These are phyloP conservation scores for Grammothele lineata DNA, from an alignment of 768 basidiomycete genomes.

Conservation along the genomic window DNA sequence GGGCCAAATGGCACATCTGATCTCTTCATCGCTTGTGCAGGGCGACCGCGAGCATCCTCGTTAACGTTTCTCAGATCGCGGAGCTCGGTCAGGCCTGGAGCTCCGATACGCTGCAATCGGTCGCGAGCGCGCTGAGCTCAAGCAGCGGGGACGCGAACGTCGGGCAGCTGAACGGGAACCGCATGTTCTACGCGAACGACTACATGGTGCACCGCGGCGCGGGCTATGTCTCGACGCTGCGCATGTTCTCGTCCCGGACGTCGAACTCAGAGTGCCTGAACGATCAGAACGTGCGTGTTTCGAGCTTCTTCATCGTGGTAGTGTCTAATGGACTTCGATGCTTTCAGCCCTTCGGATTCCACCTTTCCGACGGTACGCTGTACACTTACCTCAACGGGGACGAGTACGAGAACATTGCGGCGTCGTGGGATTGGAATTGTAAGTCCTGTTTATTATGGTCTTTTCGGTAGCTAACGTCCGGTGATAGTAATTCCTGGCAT, in stretches of 20 bases:
- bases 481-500: slow-evolving; percentile 59
- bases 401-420: slow-evolving; percentile 72
- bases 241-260: slow-evolving; percentile 58
- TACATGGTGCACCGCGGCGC: slow-evolving; percentile 68
- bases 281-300: slow-evolving; percentile 46
- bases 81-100: slow-evolving; percentile 31
- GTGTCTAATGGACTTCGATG: too few relatives aligned
- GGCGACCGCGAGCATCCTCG: slow-evolving; percentile 51
- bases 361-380: slow-evolving; percentile 60
- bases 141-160: slow-evolving; percentile 45
- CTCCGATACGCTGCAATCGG: slow-evolving; percentile 28
- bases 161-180: slow-evolving; percentile 50
- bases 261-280: slow-evolving; percentile 63
- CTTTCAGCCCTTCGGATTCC: slow-evolving; percentile 56
- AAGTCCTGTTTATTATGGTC: slow-evolving; percentile 2
- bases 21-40: slow-evolving; percentile 28
- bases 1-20: neutral
- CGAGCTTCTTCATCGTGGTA: too few relatives aligned
- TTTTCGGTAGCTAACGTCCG: too few relatives aligned
- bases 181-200: slow-evolving; percentile 63
- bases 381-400: slow-evolving; percentile 62
- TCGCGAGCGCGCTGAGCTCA: slow-evolving; percentile 34
- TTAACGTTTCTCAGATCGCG: slow-evolving; percentile 51
- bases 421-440: slow-evolving; percentile 71
- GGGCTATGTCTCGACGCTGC: slow-evolving; percentile 56